Evolutionary conservation across 257 asterid genomes (phyloP), one percentile per base, ranked within the genome.

Genomic region (Galeopsis tetrahit): DNA sequence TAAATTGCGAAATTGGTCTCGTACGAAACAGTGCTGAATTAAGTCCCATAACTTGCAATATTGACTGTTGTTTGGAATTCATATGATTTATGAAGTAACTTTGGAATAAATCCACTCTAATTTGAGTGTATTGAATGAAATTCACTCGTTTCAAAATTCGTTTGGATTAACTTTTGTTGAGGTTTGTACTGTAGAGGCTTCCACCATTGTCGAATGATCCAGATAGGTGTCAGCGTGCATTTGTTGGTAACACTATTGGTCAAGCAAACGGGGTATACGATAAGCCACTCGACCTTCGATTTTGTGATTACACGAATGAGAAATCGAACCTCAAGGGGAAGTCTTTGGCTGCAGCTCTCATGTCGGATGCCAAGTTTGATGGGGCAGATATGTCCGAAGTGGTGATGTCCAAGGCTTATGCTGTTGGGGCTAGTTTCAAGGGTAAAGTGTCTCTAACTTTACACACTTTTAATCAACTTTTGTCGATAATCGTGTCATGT

Each of bases 251-350:
- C 76, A 94, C 97, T 2, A 91, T 94, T 49, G 99, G 97, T 9
- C 99, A 94, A 84, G 99, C 99, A 14, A 94, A 94, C 53, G 99
- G 99, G 14, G 99, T 94, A 44, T 94, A 94, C 80, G 98, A 94
- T 69, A 91, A 89, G 68, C 95, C 99, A 39, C 97, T 94, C 17
- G 99, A 94, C 79, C 97, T 94, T 43, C 93, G 99, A 36, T 94
- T 91, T 60, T 94, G 99, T 49, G 97, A 94, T 75, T 94, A 73
- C 84, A 84, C 97, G 33, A 94, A 94, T 48, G 99, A 91, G 66
- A 94, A 91, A 79, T 79, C 85, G 59, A 94, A 94, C 80, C 98
- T 94, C 62, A 94, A 90, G 84, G 99, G 99, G 68, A 91, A 90
- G 81, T 81, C 98, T 73, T 80, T 91, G 60, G 75, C 99, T 2